A percentile compares a stretch with the other conserved stretches of the same genome.
Conservation (phyloP, 1,284 basidiomycete genomes). For the Xerocomus cyaneibrunnescens region DNA sequence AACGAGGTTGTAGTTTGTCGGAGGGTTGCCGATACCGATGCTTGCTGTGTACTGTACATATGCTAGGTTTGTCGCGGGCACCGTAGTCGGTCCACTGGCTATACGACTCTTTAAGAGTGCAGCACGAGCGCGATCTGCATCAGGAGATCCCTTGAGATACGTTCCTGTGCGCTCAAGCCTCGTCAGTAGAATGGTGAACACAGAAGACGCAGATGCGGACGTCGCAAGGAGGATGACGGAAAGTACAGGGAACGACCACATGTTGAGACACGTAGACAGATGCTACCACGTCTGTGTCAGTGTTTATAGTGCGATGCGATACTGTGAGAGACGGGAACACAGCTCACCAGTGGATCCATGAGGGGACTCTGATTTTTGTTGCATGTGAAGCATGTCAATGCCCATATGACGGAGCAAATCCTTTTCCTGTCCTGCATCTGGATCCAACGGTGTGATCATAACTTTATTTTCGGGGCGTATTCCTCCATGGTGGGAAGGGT, state of each 20-base stretch:
- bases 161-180: constrained; percentile 10
- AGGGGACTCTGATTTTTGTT: background rate
- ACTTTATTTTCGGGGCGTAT: background rate
- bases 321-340: background rate
- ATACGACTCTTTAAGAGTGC: constrained; percentile 8
- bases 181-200: constrained; percentile 15
- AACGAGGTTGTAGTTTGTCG: constrained; percentile 24
- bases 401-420: too few species aligned
- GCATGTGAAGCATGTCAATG: background rate
- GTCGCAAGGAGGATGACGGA: constrained; percentile 13
- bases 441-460: too few species aligned
- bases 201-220: constrained; percentile 12
- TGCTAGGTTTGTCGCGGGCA: constrained; percentile 22
- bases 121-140: constrained; percentile 25
- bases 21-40: constrained; percentile 28
- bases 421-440: too few species aligned
- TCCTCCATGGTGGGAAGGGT: background rate
- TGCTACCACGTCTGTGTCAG: too few species aligned
- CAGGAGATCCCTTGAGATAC: constrained; percentile 20
- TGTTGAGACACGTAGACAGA: constrained; percentile 1
- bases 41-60: constrained; percentile 23
- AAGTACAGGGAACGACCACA: constrained; percentile 17
- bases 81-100: constrained; percentile 1
- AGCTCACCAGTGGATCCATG: background rate
- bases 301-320: background rate